These are phyloP conservation scores for Coix lacrymajobi DNA, from an alignment of 176 grass and related monocot species.

Conservation along the genomic window DNA sequence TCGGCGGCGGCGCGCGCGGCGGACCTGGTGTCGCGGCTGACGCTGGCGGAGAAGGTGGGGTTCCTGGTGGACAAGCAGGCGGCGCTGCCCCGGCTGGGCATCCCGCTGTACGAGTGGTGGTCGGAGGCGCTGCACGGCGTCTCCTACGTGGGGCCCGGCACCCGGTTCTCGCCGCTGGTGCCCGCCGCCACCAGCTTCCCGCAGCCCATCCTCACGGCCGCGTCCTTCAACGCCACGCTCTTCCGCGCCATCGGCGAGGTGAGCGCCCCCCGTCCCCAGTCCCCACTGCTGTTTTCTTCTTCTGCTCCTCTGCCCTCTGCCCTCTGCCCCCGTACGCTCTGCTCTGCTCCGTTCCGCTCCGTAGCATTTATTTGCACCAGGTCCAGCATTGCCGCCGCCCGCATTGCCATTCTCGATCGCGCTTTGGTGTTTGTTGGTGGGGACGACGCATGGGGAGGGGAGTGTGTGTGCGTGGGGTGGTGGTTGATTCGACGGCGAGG, in stretches of 20 bases:
- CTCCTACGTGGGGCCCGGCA: conserved; percentile 78
- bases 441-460: not conserved
- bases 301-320: not conserved
- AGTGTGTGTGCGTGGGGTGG: not conserved
- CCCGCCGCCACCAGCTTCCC: conserved; percentile 96
- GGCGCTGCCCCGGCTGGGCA: conserved; percentile 71
- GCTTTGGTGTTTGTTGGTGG: not conserved
- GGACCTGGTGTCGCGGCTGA: conserved; percentile 62
- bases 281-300: not conserved
- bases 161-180: conserved; percentile 58
- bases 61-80: conserved; percentile 73
- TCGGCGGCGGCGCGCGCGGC: conserved; percentile 31
- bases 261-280: not conserved
- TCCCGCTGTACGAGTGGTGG: conserved; percentile 97
- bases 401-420: conserved; percentile 15
- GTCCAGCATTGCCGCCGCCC: conserved; percentile 3
- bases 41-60: conserved; percentile 79
- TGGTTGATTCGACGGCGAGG: not conserved
- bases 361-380: not conserved
- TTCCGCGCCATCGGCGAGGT: conserved; percentile 84
- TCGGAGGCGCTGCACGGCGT: conserved; percentile 96
- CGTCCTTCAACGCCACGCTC: conserved; percentile 81
- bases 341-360: not conserved
- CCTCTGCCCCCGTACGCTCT: not conserved
- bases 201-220: conserved; percentile 81